Percentiles rank a stretch among this genome's conserved stretches.
Conservation (phyloP, 768 basidiomycete genomes). For the Kwoniella bestiolae region DNA sequence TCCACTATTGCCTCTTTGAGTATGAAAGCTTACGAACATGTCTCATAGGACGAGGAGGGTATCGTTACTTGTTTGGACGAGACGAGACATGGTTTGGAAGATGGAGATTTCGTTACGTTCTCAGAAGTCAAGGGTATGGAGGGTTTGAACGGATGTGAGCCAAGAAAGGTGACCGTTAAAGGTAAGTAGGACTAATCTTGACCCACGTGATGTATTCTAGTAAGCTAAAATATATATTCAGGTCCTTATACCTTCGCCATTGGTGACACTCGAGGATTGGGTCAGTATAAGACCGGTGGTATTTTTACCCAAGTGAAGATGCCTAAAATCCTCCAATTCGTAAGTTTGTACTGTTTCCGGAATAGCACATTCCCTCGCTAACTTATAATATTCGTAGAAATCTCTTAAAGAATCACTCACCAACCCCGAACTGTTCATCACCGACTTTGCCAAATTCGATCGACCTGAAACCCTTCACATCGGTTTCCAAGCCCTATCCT, state of each 20-base stretch:
- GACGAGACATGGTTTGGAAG: constrained; percentile 96
- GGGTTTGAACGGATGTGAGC: constrained; percentile 86
- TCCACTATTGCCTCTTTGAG: not conserved
- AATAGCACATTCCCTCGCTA: constrained; percentile 1
- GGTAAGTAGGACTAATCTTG: constrained; percentile 57
- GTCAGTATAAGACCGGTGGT: constrained; percentile 81
- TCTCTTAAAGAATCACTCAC: constrained; percentile 81
- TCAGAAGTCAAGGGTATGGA: constrained; percentile 93
- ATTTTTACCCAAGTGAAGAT: constrained; percentile 99
- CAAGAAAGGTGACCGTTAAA: constrained; percentile 88
- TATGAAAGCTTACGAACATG: constrained; percentile 23
- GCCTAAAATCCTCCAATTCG: constrained; percentile 94
- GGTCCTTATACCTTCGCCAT: constrained; percentile 96
- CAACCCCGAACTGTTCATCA: constrained; percentile 84
- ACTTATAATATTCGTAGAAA: constrained; percentile 68
- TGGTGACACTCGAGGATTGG: constrained; percentile 80
- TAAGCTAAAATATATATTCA: no score
- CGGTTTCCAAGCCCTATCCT: constrained; percentile 90
- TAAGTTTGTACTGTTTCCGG: constrained; percentile 61
- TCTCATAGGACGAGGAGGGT: constrained; percentile 76
- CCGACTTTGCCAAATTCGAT: constrained; percentile 97
- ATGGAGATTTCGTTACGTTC: constrained; percentile 97
- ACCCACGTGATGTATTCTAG: not conserved
- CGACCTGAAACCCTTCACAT: constrained; percentile 86
- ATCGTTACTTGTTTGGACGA: constrained; percentile 96